phyloP scores from a whole-genome alignment of 176 grass and related monocot species.

The Hordeum marinum region DNA sequence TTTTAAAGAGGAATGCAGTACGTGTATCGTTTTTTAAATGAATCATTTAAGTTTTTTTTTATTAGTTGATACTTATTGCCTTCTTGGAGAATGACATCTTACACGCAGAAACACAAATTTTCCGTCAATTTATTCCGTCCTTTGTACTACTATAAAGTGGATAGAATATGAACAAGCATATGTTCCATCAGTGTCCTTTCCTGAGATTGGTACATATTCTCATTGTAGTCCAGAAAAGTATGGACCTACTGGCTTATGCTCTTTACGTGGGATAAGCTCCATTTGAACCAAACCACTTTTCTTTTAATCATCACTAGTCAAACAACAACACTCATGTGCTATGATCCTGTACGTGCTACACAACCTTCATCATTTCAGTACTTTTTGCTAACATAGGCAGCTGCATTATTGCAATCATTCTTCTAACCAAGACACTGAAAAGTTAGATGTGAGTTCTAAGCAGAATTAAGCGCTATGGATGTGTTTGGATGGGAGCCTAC shows the following conservation, averaged over 20 bases:
- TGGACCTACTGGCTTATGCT: constrained; percentile 31
- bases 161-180: constrained; percentile 65
- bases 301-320: constrained; percentile 48
- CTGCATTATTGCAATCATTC: constrained; percentile 13
- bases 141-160: constrained; percentile 60
- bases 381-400: constrained; percentile 24
- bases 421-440: neutral
- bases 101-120: constrained; percentile 37
- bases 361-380: constrained; percentile 25
- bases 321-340: constrained; percentile 39
- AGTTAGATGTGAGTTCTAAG: constrained; percentile 4
- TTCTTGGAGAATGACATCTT: constrained; percentile 30
- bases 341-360: constrained; percentile 32
- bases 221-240: constrained; percentile 40
- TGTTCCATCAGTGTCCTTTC: constrained; percentile 70
- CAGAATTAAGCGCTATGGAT: neutral
- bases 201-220: constrained; percentile 91
- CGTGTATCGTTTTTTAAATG: constrained; percentile 13
- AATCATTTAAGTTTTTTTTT: constrained; percentile 10
- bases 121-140: constrained; percentile 44
- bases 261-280: constrained; percentile 44
- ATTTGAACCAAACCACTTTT: constrained; percentile 48
- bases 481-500: too few relatives aligned
- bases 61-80: constrained; percentile 18
- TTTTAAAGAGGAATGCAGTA: constrained; percentile 12